Evolutionary conservation across 2,329 filamentous ascomycete species (phyloP), one percentile per base, ranked within the genome.

Genomic region (Alternaria dauci): DNA sequence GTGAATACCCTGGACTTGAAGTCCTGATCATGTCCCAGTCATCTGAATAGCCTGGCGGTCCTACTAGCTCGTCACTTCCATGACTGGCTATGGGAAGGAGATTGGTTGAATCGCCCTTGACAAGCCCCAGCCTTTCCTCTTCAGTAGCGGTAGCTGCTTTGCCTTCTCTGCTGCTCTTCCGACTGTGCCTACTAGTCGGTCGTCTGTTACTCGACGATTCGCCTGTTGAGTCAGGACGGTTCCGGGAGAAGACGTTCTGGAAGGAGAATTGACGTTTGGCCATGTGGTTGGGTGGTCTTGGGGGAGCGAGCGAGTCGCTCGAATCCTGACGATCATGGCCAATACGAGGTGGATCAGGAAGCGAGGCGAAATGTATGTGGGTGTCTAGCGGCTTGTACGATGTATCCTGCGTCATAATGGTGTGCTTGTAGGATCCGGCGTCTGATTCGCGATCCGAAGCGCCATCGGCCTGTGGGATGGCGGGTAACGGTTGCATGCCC

Each of bases 241-340:
- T 70, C 36, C 89, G 85, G 61, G 82, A 82, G 78, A 97, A 95
- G 53, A 97, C 88, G 67, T 91, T 93, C 66, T 94, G 90, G 83
- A 98, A 98, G 18, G 92, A 96, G 80, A 98, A 99, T 74, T 97
- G 92, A 61, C 94, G 86, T 11, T 90, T 87, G 65, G 78, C 63
- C 67, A 76, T 65, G 58, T 83, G 88, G 5, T 88, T 88, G 1
- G 89, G 89, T 4, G 86, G 77, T 58, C 73, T 77, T 0, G 89
- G 89, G 1, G 88, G 84, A 3, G 79, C 81, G 12, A 84, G 78
- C 52, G 78, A 81, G 5, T 78, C 69, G 74, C 79, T 62, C 78
- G 79, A 60, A 77, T 81, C 64, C 76, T 81, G 51, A 78, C 77
- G 50, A 78, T 68, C 81, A 25, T 78, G 72, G 14, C 75, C 39